These are phyloP conservation scores for Ammopiptanthus mongolicus DNA, from an alignment of 306 rosid species.

Conservation along the genomic window DNA sequence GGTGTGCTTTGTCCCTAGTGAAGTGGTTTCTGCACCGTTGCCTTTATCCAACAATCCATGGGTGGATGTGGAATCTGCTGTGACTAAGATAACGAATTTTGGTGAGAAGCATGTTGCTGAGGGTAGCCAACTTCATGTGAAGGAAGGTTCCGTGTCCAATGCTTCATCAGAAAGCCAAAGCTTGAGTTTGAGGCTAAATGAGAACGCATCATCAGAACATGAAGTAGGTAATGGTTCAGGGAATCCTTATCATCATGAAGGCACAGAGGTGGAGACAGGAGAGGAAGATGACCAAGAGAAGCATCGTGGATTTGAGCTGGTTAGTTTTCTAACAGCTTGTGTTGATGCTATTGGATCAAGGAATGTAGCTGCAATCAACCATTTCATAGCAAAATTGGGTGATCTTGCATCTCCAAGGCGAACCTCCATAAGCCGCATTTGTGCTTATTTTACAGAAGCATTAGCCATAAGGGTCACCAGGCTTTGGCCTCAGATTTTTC, in stretches of 20 bases:
- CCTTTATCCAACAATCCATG: conserved; percentile 53
- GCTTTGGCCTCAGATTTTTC: conserved; percentile 87
- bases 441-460: conserved; percentile 85
- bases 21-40: conserved; percentile 50
- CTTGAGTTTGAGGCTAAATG: conserved; percentile 45
- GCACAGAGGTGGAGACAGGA: conserved; percentile 40
- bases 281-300: conserved; percentile 55
- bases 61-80: conserved; percentile 59
- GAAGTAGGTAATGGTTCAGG: conserved; percentile 68
- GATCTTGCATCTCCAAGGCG: conserved; percentile 80
- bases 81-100: conserved; percentile 59
- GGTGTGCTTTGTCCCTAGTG: conserved; percentile 66
- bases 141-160: conserved; percentile 56
- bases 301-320: conserved; percentile 65
- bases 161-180: conserved; percentile 70
- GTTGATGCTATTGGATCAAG: conserved; percentile 76
- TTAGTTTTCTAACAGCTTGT: conserved; percentile 69
- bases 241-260: conserved; percentile 52
- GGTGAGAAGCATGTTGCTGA: conserved; percentile 47
- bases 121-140: conserved; percentile 43
- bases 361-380: conserved; percentile 60
- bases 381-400: conserved; percentile 71
- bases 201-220: conserved; percentile 48
- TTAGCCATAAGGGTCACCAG: conserved; percentile 72
- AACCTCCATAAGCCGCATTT: conserved; percentile 56